Evolutionary conservation across 352 stramenopile genomes (phyloP), one percentile per base, ranked within the genome.

Genomic region (Halophytophthora polymorphica): DNA sequence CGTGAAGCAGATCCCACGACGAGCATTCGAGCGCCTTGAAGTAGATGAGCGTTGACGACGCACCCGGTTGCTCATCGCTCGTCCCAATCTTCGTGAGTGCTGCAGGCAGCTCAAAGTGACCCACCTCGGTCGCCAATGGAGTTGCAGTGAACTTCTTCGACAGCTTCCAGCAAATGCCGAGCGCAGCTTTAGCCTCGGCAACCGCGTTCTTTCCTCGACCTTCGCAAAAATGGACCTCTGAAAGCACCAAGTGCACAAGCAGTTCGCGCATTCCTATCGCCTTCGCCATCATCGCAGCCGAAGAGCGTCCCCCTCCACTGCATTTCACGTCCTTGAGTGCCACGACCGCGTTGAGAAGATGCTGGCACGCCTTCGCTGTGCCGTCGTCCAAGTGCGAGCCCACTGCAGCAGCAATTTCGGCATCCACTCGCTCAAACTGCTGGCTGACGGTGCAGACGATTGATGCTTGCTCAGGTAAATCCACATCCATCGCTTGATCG

Each of bases 121-220:
- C 39, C 33, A 17, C 25, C 31, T 67, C 51, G 42, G 38, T 37
- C 15, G 43, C 29, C 2, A 47, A 53, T 6, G 49, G 45, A 4
- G 51, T 28, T 6, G 50, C 58, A 5, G 53, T 54, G 46, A 66
- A 88, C 40, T 61, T 82, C 49, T 66, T 81, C 6, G 65, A 64
- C 17, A 90, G 41, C 61, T 80, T 87, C 73, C 74, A 88, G 45
- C 77, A 90, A 47, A 90, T 70, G 7, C 67, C 77, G 2, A 90
- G 54, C 15, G 77, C 79, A 21, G 60, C 51, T 53, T 87, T 90
- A 13, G 71, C 69, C 52, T 87, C 71, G 13, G 42, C 42, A 29
- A 90, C 74, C n/a, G 80, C 73, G 18, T 49, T 50, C 15, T 63
- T 53, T 12, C 53, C 61, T 37, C 61, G 57, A 2, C 80, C 77